Percentiles rank a stretch among this genome's conserved stretches.
These are phyloP conservation scores for Aphanomyces invadans DNA, from an alignment of 352 stramenopile genomes.

Conservation along the genomic window DNA sequence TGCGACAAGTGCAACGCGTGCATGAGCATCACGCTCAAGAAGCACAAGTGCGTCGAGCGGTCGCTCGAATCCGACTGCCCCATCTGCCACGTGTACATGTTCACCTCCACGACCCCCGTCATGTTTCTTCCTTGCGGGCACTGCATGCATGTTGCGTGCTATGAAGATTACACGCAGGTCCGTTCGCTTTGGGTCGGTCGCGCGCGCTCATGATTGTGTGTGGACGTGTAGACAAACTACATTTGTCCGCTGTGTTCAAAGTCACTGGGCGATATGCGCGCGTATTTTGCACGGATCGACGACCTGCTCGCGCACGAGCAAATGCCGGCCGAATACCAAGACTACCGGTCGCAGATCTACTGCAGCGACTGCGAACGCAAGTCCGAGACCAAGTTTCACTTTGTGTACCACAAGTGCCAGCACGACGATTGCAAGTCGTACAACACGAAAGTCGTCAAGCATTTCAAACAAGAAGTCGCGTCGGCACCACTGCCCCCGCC, in stretches of 20 bases:
- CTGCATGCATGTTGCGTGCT: slow-evolving; percentile 95
- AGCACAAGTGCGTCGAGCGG: slow-evolving; percentile 92
- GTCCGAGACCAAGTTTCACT: slow-evolving; percentile 76
- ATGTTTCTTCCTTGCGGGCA: slow-evolving; percentile 93
- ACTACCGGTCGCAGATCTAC: slow-evolving; percentile 69
- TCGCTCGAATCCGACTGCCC: slow-evolving; percentile 92
- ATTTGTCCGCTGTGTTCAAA: slow-evolving; percentile 94
- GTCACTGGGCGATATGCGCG: slow-evolving; percentile 90
- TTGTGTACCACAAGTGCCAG: slow-evolving; percentile 85
- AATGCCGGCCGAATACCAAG: slow-evolving; percentile 68
- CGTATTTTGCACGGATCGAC: slow-evolving; percentile 83
- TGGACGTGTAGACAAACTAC: slow-evolving; percentile 72
- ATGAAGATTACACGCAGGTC: slow-evolving; percentile 89
- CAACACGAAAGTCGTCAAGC: slow-evolving; percentile 76
- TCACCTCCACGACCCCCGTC: slow-evolving; percentile 92
- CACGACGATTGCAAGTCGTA: slow-evolving; percentile 70
- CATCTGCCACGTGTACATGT: slow-evolving; percentile 94
- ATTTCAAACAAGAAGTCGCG: slow-evolving; percentile 42
- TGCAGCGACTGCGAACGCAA: slow-evolving; percentile 83
- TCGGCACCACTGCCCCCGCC: not conserved
- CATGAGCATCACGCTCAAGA: slow-evolving; percentile 86
- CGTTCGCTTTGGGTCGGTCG: not conserved
- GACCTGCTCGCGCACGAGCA: slow-evolving; percentile 71
- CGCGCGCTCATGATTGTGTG: not conserved
- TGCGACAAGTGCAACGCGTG: slow-evolving; percentile 98